Base-by-base conservation (phyloP, 1,139 yeast genomes). In the Hyphopichia wangnamkhiaoensis region DNA sequence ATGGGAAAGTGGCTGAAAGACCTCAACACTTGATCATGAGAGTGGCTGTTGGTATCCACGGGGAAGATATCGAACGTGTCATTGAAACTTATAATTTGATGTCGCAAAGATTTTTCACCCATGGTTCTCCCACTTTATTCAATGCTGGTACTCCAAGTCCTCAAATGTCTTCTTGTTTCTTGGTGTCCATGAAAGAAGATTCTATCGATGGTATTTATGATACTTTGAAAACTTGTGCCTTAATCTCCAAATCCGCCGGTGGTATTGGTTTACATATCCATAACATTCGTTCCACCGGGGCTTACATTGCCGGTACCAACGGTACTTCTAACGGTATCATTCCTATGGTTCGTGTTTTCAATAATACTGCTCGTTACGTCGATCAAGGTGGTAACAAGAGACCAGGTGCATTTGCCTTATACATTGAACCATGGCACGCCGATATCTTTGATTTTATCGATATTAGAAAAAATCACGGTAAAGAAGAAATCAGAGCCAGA, bases 361-460 rank as follows among this genome's bases (percentile, higher is more conserved):
- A 88, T 73, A 87, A 87, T 66, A 87, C 96, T 41, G 96, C 96
- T 24, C 79, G 96, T 59, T 88, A 88, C 54, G 96, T 88, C 37
- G 96, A 88, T 56, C 96, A 88, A 70, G 96, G 96, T 59, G 96
- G 96, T 53, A 88, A 88, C 71, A 89, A 89, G 65, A 80, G 96
- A 59, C 96, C 96, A 2, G 96, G 96, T 56, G 96, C 96, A 12
- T 85, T 88, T 62, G 95, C 96, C 31, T 68, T 88, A 41, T 88
- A 88, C 63, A 71, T 88, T 42, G 96, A 88, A 67, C 95, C 96
- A 50, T 88, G 96, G 96, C 96, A 88, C 57, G 79, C 88, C 18
- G 96, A 88, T 58, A 77, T 88, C 41, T 83, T 86, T 59, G 95
- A 87, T 44, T 84, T 88, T 58, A 70, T 88, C 40, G 94, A 88